Evolutionary conservation across 345 rosid genomes (phyloP), one percentile per base, ranked within the genome.

Genomic region (Psidium friedrichsthalianum): DNA sequence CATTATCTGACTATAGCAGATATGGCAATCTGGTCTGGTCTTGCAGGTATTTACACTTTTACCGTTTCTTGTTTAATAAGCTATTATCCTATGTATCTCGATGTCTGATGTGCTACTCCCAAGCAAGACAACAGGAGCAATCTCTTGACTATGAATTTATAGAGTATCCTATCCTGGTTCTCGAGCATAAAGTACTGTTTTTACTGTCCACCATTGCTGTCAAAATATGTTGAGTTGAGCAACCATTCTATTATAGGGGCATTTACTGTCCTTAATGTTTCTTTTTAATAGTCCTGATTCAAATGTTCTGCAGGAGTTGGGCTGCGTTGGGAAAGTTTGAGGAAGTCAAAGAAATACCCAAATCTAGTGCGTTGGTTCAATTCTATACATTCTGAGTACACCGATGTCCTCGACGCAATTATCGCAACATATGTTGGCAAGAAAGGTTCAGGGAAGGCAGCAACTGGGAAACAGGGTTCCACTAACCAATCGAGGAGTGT

Each of bases 331-430:
- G 99, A 97, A 47, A 94, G 98, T 86, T 86, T 95, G 86, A 97
- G 96, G 92, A 97, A 94, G 91, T 95, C 99, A 12, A 96, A 92
- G 89, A 97, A 97, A 92, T 96, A 93, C 89, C 96, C 88, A 82
- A 92, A 91, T 85, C 89, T 97, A 29, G 95, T 90, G 52, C 91
- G 99, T 29, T 97, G 99, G 99, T 97, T 91, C 90, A 95, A 94
- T 55, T 97, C 99, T 3, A 86, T 95, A 56, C 86, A 90, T 83
- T 88, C 91, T 1, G 98, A 97, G 86, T 91, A 96, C 87, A 82
- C 87, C 11, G 91, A 91, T 87, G 82, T 91, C 42, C 90, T 97
- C 88, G 89, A 84, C 86, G 93, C 93, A 89, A 88, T 94, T 55
- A 32, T 84, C 3, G 88, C 92, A 56, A 87, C 91, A 21, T 94